phyloP scores from a whole-genome alignment of 306 rosid species.

The Quercus wislizeni region DNA sequence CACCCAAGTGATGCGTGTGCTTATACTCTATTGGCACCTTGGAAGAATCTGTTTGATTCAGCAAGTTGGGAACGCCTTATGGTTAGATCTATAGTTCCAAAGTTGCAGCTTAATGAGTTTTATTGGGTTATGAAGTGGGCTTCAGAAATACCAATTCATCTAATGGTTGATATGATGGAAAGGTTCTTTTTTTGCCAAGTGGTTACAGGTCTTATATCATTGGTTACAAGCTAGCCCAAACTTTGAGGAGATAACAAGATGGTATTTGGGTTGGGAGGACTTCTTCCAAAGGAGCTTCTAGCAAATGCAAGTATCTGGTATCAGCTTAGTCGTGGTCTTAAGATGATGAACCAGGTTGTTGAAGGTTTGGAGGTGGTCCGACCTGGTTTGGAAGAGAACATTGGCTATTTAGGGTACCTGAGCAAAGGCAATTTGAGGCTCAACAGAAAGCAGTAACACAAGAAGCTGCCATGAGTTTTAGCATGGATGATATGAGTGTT shows the following conservation, averaged over 20 bases:
- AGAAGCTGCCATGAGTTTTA: slow-evolving; percentile 56
- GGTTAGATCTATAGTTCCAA: slow-evolving; percentile 83
- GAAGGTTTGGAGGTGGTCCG: slow-evolving; percentile 88
- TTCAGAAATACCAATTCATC: slow-evolving; percentile 70
- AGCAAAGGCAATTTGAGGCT: slow-evolving; percentile 91
- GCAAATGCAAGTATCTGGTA: slow-evolving; percentile 69
- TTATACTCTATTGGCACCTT: slow-evolving; percentile 76
- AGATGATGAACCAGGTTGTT: slow-evolving; percentile 87
- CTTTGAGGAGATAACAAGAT: slow-evolving; percentile 79
- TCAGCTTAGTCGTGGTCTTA: slow-evolving; percentile 80
- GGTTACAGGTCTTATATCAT: slow-evolving; percentile 82
- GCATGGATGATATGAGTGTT: slow-evolving; percentile 47
- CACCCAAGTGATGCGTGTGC: slow-evolving; percentile 91
- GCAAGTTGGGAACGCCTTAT: slow-evolving; percentile 89
- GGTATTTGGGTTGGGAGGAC: slow-evolving; percentile 92
- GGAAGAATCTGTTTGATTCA: slow-evolving; percentile 82
- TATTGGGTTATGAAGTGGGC: slow-evolving; percentile 91
- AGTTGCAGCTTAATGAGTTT: slow-evolving; percentile 80
- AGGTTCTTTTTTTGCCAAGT: slow-evolving; percentile 75
- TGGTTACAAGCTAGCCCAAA: slow-evolving; percentile 85
- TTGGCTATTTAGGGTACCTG: slow-evolving; percentile 68
- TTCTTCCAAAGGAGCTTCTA: slow-evolving; percentile 72
- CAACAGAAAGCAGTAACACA: slow-evolving; percentile 81
- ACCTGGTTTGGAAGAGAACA: slow-evolving; percentile 85
- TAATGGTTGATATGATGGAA: slow-evolving; percentile 89